Conservation (phyloP, 139 green algal species). For the Chlorella vulgaris region DNA sequence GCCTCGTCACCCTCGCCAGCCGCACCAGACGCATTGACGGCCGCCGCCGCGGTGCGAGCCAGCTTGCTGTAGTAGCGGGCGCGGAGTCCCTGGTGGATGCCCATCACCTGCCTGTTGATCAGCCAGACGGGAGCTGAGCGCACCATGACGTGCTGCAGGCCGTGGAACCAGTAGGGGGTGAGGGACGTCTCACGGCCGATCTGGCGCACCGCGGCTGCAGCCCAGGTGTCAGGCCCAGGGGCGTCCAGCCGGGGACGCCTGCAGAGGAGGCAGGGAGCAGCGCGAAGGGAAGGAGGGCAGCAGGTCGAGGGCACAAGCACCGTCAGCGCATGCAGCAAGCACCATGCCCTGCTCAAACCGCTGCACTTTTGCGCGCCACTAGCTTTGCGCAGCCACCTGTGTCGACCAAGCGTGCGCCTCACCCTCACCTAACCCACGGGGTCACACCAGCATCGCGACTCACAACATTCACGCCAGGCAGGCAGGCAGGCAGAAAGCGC, state of each 20-base stretch:
- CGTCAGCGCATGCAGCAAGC: too few relatives aligned
- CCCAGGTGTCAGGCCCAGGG: conserved; percentile 60
- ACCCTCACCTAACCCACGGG: too few relatives aligned
- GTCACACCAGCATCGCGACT: too few relatives aligned
- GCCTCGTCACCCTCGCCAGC: neutral
- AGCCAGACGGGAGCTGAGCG: conserved; percentile 33
- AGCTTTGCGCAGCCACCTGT: too few relatives aligned
- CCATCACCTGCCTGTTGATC: conserved; percentile 56
- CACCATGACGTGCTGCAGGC: conserved; percentile 36
- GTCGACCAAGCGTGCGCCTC: too few relatives aligned
- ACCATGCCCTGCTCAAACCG: too few relatives aligned
- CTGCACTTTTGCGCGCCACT: too few relatives aligned
- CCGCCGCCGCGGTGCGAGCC: conserved; percentile 12
- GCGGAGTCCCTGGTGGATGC: conserved; percentile 42
- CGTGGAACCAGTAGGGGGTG: conserved; percentile 77
- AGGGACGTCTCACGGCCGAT: conserved; percentile 63
- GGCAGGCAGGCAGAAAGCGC: neutral
- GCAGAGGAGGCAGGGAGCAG: neutral
- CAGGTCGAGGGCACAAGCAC: too few relatives aligned
- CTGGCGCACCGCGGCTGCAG: conserved; percentile 40
- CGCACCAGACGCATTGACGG: neutral
- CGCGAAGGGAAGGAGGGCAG: too few relatives aligned
- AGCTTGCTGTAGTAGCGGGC: conserved; percentile 44
- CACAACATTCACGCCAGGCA: neutral
- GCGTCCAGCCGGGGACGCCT: conserved; percentile 52